Evolutionary conservation across 2,329 filamentous ascomycete species (phyloP).

Genomic region (Mycocentrospora acerina): DNA sequence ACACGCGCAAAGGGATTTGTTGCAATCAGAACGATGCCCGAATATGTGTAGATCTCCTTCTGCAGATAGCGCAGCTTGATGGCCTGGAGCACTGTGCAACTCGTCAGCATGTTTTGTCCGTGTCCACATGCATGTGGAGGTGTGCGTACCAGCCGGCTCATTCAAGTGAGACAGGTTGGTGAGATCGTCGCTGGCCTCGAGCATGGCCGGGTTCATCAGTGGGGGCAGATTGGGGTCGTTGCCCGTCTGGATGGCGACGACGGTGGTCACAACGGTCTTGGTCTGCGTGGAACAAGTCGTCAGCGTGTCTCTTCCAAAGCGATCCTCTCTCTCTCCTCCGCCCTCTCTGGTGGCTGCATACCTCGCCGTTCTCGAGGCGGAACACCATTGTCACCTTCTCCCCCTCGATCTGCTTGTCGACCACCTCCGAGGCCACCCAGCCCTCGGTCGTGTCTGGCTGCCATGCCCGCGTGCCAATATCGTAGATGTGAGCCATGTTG

Average conservation of each 20-base stretch:
- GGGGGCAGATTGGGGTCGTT: conserved; percentile 80
- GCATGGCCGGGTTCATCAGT: conserved; percentile 96
- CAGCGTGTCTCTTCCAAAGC: conserved; percentile 17
- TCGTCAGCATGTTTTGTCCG: conserved; percentile 27
- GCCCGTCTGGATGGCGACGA: conserved; percentile 73
- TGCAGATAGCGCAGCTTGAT: conserved; percentile 96
- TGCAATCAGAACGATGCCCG: conserved; percentile 96
- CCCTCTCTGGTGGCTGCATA: conserved; percentile 42
- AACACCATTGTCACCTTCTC: conserved; percentile 88
- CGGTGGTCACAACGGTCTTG: conserved; percentile 76
- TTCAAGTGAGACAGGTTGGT: conserved; percentile 98
- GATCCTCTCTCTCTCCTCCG: background rate
- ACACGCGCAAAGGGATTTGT: conserved; percentile 97
- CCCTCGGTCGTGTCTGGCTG: conserved; percentile 94
- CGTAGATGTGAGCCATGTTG: conserved; percentile 87
- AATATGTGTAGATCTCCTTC: conserved; percentile 99
- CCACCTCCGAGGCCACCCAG: conserved; percentile 95
- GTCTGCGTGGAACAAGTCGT: conserved; percentile 56
- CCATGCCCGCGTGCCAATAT: conserved; percentile 97
- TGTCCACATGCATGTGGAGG: background rate
- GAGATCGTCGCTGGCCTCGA: conserved; percentile 97
- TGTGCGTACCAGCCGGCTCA: conserved; percentile 81
- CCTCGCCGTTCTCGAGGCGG: conserved; percentile 89
- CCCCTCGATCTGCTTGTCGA: conserved; percentile 79
- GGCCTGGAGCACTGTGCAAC: conserved; percentile 81